Conservation (phyloP, 805 yeast species). For the Lipomyces chichibuensis region DNA sequence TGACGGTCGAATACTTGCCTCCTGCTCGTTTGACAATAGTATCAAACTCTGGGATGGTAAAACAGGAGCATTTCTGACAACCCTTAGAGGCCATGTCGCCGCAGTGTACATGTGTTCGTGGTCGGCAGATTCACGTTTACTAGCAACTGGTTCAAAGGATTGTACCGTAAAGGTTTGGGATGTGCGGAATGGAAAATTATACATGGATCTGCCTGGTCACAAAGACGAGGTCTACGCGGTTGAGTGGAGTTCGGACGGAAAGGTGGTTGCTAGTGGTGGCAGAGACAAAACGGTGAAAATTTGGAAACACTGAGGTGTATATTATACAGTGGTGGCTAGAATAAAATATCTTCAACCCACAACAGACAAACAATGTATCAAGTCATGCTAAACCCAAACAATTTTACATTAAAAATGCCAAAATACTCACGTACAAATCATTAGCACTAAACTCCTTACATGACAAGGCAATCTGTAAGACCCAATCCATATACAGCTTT, state of each 20-base stretch:
- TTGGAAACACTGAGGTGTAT: constrained; percentile 63
- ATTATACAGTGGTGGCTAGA: background rate
- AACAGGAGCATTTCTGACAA: constrained; percentile 84
- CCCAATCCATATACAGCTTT: constrained; percentile 92
- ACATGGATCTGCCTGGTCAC: constrained; percentile 94
- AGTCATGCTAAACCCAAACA: constrained; percentile 1
- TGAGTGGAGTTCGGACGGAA: constrained; percentile 97
- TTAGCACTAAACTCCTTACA: constrained; percentile 8
- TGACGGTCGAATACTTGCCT: constrained; percentile 86
- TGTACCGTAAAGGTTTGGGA: constrained; percentile 98
- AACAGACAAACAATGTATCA: background rate
- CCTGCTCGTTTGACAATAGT: constrained; percentile 94
- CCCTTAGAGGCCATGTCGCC: constrained; percentile 96
- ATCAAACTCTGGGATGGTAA: constrained; percentile 96
- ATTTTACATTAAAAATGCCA: constrained; percentile 2
- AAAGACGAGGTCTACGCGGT: constrained; percentile 94
- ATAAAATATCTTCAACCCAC: background rate
- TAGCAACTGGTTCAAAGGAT: constrained; percentile 94
- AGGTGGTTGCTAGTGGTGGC: constrained; percentile 94
- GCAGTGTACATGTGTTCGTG: constrained; percentile 97
- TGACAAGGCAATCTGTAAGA: constrained; percentile 61
- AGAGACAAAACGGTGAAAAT: constrained; percentile 91
- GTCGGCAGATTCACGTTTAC: constrained; percentile 90
- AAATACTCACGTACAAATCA: background rate
- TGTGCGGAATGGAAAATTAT: constrained; percentile 77